Conservation (phyloP, 192 early-diverging fungal species). For the Coemansia sp. region DNA sequence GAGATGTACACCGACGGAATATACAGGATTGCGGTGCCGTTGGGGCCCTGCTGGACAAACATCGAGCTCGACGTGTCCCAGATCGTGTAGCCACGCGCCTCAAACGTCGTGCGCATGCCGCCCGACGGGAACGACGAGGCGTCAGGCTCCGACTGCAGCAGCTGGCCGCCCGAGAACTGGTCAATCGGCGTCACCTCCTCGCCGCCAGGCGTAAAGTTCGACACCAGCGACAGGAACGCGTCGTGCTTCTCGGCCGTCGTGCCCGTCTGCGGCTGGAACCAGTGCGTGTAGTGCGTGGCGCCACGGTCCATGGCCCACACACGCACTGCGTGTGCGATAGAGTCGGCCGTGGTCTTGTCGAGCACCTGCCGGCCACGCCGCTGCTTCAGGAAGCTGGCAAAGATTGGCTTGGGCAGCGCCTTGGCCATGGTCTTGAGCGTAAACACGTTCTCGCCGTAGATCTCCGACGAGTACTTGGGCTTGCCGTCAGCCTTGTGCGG, state of each 20-base stretch:
- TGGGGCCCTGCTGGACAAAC: conserved; percentile 91
- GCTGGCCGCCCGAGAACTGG: conserved; percentile 94
- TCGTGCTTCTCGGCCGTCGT: conserved; percentile 99
- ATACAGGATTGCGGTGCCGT: conserved; percentile 91
- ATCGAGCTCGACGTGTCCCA: conserved; percentile 97
- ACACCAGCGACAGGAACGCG: conserved; percentile 90
- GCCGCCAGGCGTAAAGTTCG: conserved; percentile 73
- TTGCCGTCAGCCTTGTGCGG: conserved; percentile 69
- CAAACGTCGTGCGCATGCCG: conserved; percentile 97
- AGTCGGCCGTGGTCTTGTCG: conserved; percentile 94
- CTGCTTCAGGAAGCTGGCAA: conserved; percentile 90
- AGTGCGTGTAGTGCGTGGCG: conserved; percentile 98
- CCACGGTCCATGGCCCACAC: conserved; percentile 98
- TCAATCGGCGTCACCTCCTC: conserved; percentile 88
- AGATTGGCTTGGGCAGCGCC: conserved; percentile 94
- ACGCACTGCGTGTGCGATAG: conserved; percentile 96
- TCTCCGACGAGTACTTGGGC: conserved; percentile 78
- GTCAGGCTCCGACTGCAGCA: conserved; percentile 98
- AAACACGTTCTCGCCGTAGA: conserved; percentile 95
- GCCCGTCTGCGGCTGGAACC: conserved; percentile 99
- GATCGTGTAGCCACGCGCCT: conserved; percentile 99
- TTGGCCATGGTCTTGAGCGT: conserved; percentile 84
- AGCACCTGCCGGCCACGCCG: conserved; percentile 83
- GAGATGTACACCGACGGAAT: conserved; percentile 98
- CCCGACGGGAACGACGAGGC: conserved; percentile 99